Evolutionary conservation across 2,329 filamentous ascomycete species (phyloP).

Genomic region (Cladosporium sp.): DNA sequence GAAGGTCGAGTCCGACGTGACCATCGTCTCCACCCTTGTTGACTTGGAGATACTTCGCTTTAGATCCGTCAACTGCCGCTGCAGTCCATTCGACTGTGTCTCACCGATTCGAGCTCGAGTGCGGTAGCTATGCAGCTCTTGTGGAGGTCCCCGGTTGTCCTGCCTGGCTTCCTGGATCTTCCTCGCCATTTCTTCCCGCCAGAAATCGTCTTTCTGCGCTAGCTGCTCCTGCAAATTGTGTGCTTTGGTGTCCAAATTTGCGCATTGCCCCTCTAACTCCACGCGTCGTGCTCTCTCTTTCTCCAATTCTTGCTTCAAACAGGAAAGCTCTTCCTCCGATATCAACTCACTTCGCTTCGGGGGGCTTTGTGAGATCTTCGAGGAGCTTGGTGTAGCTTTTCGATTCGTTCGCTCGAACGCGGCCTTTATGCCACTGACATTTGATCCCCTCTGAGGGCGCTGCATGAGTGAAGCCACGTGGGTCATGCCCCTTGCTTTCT

Average conservation of each 20-base stretch:
- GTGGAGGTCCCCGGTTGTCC: neutral
- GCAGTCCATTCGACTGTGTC: slow-evolving; percentile 9
- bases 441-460: neutral
- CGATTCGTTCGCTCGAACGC: slow-evolving; percentile 3
- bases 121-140: slow-evolving; percentile 2
- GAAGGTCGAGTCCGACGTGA: slow-evolving; percentile 58
- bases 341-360: neutral
- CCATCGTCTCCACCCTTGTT: slow-evolving; percentile 55
- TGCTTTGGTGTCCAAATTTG: slow-evolving; percentile 13
- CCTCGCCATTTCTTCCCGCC: slow-evolving; percentile 14
- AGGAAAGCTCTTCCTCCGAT: slow-evolving; percentile 13
- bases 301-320: slow-evolving; percentile 18
- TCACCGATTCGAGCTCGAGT: neutral
- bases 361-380: slow-evolving; percentile 5
- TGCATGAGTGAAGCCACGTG: neutral
- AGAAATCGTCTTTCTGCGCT: slow-evolving; percentile 13
- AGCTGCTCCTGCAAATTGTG: slow-evolving; percentile 12
- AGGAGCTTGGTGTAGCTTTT: neutral
- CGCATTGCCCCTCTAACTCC: slow-evolving; percentile 13
- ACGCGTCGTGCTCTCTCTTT: slow-evolving; percentile 19
- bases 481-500: neutral
- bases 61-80: slow-evolving; percentile 57
- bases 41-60: slow-evolving; percentile 67
- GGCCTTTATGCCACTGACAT: slow-evolving; percentile 1
- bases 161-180: slow-evolving; percentile 3